These are phyloP conservation scores for Didymella keratinophila DNA, from an alignment of 2,329 filamentous ascomycete genomes.

Conservation along the genomic window DNA sequence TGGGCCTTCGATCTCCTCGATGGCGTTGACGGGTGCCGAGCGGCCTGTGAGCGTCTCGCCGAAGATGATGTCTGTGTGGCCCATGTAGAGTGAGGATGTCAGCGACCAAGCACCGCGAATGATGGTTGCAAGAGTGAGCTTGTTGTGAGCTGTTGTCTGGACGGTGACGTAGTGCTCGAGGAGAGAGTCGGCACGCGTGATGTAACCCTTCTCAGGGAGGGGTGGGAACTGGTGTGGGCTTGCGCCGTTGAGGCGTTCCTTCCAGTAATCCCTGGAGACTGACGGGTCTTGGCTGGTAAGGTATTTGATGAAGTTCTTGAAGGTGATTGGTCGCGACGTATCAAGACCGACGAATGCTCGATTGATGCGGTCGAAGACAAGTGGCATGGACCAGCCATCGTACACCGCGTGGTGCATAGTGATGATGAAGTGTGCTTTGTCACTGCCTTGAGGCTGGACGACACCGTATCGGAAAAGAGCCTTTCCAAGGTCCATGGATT, in stretches of 20 bases:
- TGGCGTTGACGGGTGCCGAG: conserved; percentile 54
- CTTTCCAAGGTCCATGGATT: conserved; percentile 52
- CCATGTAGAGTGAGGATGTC: conserved; percentile 63
- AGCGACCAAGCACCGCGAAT: conserved; percentile 68
- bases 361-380: conserved; percentile 48
- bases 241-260: conserved; percentile 54
- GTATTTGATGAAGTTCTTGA: conserved; percentile 61
- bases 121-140: conserved; percentile 59
- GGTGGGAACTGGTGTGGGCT: conserved; percentile 60
- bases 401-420: conserved; percentile 62
- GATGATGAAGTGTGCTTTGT: conserved; percentile 55
- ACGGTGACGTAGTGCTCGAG: conserved; percentile 57
- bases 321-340: conserved; percentile 40
- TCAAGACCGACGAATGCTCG: conserved; percentile 40
- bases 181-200: conserved; percentile 60
- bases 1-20: conserved; percentile 65
- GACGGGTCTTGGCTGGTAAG: conserved; percentile 54
- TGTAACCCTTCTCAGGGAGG: conserved; percentile 57
- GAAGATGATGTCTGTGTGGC: conserved; percentile 62
- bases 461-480: conserved; percentile 51
- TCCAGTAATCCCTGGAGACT: conserved; percentile 58
- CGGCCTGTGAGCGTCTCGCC: conserved; percentile 68
- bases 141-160: conserved; percentile 43
- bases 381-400: conserved; percentile 57
- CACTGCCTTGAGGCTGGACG: conserved; percentile 31